Evolutionary conservation across 2,329 filamentous ascomycete genomes (phyloP).

Genomic region (Fusarium sp.): DNA sequence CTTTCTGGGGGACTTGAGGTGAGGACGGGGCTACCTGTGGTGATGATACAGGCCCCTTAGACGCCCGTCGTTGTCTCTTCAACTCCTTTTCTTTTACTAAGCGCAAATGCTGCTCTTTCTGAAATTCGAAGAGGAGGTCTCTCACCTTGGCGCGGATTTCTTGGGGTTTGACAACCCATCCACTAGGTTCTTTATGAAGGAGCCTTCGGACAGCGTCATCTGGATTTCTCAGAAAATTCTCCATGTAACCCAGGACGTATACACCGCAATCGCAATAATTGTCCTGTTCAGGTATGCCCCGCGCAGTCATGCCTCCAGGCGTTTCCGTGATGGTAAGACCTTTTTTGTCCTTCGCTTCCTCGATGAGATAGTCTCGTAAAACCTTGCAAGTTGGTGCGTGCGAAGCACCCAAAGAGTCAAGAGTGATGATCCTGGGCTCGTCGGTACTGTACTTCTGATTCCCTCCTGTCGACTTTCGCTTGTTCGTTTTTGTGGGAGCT

Average conservation of each 20-base stretch:
- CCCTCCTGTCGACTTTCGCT: slow-evolving; percentile 30
- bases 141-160: slow-evolving; percentile 74
- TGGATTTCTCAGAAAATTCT: slow-evolving; percentile 82
- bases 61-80: slow-evolving; percentile 47
- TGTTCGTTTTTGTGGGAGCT: slow-evolving; percentile 14
- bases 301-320: slow-evolving; percentile 71
- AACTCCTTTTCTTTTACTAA: slow-evolving; percentile 54
- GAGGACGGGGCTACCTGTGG: slow-evolving; percentile 32
- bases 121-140: slow-evolving; percentile 70
- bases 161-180: slow-evolving; percentile 66
- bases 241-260: slow-evolving; percentile 85
- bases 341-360: slow-evolving; percentile 76
- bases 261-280: slow-evolving; percentile 93
- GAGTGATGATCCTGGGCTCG: slow-evolving; percentile 79
- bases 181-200: slow-evolving; percentile 65
- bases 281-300: slow-evolving; percentile 78
- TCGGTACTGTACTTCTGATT: slow-evolving; percentile 53
- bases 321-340: slow-evolving; percentile 53
- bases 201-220: slow-evolving; percentile 75
- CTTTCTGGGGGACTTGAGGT: slow-evolving; percentile 22
- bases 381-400: slow-evolving; percentile 73
- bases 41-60: slow-evolving; percentile 40
- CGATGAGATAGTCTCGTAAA: slow-evolving; percentile 80
- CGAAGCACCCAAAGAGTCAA: slow-evolving; percentile 81
- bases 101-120: slow-evolving; percentile 64